Percentiles rank a stretch among this genome's conserved stretches.
Evolutionary conservation across 257 asterid species (phyloP).

Genomic region (Ophiorrhiza pumila): DNA sequence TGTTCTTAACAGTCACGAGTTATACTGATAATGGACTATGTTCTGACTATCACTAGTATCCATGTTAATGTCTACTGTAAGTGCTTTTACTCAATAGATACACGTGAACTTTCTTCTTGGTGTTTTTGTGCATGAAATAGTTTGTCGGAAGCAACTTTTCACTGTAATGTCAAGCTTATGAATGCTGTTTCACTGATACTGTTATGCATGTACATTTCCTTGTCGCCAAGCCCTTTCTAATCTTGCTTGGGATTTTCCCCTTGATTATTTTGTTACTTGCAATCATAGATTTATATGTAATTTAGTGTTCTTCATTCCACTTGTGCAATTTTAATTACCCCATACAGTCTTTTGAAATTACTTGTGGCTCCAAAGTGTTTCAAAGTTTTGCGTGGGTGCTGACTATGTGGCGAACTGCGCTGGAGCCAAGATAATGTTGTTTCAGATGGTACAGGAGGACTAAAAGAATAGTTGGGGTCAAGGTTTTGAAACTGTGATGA

Average conservation of each 20-base stretch:
- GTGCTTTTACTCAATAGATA: no score
- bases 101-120: background rate
- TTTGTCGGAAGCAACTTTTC: no score
- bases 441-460: constrained; percentile 8
- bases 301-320: background rate
- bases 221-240: background rate
- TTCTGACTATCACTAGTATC: no score
- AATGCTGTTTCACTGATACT: background rate
- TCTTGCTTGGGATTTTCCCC: background rate
- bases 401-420: background rate
- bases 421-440: constrained; percentile 10
- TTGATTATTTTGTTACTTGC: background rate
- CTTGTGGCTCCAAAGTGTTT: background rate
- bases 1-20: background rate
- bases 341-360: background rate
- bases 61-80: no score
- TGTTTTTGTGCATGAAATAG: background rate
- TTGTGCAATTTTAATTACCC: background rate
- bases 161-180: background rate
- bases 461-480: constrained; percentile 2
- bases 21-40: background rate
- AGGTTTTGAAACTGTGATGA: constrained; percentile 8
- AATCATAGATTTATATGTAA: background rate
- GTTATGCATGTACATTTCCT: background rate
- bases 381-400: background rate